Evolutionary conservation across 129 eudicot species (phyloP).

Genomic region (Tanacetum coccineum): DNA sequence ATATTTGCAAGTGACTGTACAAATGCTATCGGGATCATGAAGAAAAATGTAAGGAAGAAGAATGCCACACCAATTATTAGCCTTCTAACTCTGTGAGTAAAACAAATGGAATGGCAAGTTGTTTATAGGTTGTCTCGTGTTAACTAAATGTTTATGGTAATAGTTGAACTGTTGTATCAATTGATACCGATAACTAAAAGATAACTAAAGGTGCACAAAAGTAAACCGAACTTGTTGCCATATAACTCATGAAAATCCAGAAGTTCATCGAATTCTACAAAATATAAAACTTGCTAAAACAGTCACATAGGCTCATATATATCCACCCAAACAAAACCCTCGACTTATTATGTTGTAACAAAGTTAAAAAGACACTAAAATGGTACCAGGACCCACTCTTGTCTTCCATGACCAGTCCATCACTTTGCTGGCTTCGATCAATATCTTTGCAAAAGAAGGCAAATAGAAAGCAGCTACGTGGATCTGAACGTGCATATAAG

Average conservation of each 20-base stretch:
- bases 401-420: not conserved
- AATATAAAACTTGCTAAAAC: not conserved
- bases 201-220: not conserved
- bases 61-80: too few relatives aligned
- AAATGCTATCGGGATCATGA: too few relatives aligned
- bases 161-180: too few relatives aligned
- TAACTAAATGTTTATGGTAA: too few relatives aligned
- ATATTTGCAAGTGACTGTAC: too few relatives aligned
- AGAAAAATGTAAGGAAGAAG: too few relatives aligned
- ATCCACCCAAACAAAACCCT: conserved; percentile 15
- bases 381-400: too few relatives aligned
- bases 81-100: too few relatives aligned
- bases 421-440: conserved; percentile 54
- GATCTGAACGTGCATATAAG: conserved; percentile 39
- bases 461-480: conserved; percentile 84
- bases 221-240: not conserved
- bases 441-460: conserved; percentile 86
- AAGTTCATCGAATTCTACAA: conserved; percentile 2
- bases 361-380: not conserved
- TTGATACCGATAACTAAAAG: too few relatives aligned
- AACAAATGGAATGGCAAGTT: too few relatives aligned
- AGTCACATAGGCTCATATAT: not conserved
- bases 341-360: conserved; percentile 16
- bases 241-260: not conserved
- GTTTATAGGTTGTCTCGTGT: too few relatives aligned